phyloP scores from a whole-genome alignment of 768 basidiomycete species.

The Leccinellum albellum region DNA sequence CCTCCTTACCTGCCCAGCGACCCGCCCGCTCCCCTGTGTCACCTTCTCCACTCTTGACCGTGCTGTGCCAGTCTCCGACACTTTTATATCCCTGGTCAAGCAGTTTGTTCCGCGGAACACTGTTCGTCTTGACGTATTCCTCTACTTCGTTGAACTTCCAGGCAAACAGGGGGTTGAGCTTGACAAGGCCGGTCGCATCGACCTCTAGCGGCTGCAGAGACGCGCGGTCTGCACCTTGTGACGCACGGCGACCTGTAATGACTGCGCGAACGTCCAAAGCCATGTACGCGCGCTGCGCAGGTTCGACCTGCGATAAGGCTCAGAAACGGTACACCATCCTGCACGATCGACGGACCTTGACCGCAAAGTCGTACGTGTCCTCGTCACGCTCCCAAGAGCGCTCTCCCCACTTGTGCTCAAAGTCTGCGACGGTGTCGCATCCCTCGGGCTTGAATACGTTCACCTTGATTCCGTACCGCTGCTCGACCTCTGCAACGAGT shows the following conservation, averaged over 20 bases:
- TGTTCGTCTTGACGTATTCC: conserved; percentile 74
- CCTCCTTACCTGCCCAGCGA: conserved; percentile 80
- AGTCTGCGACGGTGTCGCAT: conserved; percentile 64
- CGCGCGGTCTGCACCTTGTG: conserved; percentile 89
- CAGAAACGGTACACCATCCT: not conserved
- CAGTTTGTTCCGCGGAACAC: conserved; percentile 84
- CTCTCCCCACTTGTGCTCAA: conserved; percentile 76
- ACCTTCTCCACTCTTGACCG: conserved; percentile 59
- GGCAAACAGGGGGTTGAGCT: conserved; percentile 88
- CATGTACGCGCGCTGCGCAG: conserved; percentile 83
- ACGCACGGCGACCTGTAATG: conserved; percentile 91
- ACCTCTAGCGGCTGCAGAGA: conserved; percentile 83
- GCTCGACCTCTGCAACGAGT: conserved; percentile 78
- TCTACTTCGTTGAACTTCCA: conserved; percentile 88
- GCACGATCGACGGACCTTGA: conserved; percentile 60
- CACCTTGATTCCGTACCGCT: conserved; percentile 67
- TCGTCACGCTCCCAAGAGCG: conserved; percentile 88
- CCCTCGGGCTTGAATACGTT: conserved; percentile 77
- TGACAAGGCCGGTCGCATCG: conserved; percentile 84
- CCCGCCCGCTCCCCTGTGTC: conserved; percentile 82
- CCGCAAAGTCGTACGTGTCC: conserved; percentile 81
- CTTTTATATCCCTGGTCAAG: conserved; percentile 91
- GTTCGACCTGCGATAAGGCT: conserved; percentile 69
- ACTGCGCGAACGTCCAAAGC: conserved; percentile 76
- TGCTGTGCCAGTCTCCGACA: conserved; percentile 98